A percentile compares a stretch with the other conserved stretches of the same genome.
Conservation (phyloP, 164 flowering plant genomes). For the Buxus sempervirens region DNA sequence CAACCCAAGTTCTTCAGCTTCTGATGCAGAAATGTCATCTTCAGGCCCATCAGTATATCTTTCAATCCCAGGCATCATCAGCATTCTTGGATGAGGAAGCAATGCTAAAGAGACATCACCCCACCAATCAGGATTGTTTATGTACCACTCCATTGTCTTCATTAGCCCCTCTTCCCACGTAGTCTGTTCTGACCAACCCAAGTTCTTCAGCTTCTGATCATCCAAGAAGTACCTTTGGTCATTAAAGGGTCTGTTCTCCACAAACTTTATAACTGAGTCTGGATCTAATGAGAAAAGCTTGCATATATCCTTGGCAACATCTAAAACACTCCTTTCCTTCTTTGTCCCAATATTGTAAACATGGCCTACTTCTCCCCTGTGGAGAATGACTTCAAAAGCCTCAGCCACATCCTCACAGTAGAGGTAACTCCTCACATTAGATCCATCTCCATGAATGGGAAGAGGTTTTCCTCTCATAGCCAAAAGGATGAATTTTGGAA, state of each 20-base stretch:
- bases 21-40: slow-evolving; percentile 28
- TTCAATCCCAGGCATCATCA: slow-evolving; percentile 72
- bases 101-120: slow-evolving; percentile 72
- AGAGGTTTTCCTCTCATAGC: slow-evolving; percentile 67
- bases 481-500: slow-evolving; percentile 71
- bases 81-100: slow-evolving; percentile 71
- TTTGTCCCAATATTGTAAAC: slow-evolving; percentile 76
- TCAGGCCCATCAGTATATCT: slow-evolving; percentile 51
- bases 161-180: slow-evolving; percentile 65
- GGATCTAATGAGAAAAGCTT: slow-evolving; percentile 55
- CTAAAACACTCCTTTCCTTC: slow-evolving; percentile 73
- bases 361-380: slow-evolving; percentile 79
- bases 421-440: slow-evolving; percentile 66
- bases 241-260: slow-evolving; percentile 69
- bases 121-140: slow-evolving; percentile 73
- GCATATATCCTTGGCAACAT: slow-evolving; percentile 74
- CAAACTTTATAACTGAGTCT: slow-evolving; percentile 50
- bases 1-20: slow-evolving; percentile 71
- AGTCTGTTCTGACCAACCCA: slow-evolving; percentile 76
- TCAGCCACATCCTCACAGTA: slow-evolving; percentile 84
- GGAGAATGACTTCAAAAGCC: slow-evolving; percentile 74
- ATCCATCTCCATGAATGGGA: slow-evolving; percentile 79
- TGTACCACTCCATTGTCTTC: slow-evolving; percentile 75
- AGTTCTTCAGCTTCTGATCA: slow-evolving; percentile 65
- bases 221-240: slow-evolving; percentile 73